Evolutionary conservation across 2,329 filamentous ascomycete genomes (phyloP).

Genomic region (Colletotrichum limetticola): DNA sequence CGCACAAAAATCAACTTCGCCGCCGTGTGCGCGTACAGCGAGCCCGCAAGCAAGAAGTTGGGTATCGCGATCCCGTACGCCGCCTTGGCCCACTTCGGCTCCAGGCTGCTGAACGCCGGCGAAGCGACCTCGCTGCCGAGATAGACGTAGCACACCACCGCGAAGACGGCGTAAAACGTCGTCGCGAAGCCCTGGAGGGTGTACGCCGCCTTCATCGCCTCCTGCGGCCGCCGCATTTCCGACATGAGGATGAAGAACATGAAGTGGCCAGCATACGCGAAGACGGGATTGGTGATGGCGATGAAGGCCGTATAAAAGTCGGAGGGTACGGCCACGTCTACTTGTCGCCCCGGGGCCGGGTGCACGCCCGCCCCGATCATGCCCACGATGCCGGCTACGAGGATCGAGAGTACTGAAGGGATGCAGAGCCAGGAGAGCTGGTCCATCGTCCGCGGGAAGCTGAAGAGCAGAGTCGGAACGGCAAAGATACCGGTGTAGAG

Average conservation of each 20-base stretch:
- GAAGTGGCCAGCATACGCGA: constrained; percentile 63
- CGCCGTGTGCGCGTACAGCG: constrained; percentile 61
- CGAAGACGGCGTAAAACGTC: constrained; percentile 61
- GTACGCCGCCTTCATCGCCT: constrained; percentile 63
- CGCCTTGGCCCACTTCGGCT: constrained; percentile 57
- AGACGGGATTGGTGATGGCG: constrained; percentile 57
- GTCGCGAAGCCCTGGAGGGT: constrained; percentile 61
- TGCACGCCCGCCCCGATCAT: constrained; percentile 60
- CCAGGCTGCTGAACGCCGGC: constrained; percentile 59
- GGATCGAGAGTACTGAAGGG: constrained; percentile 56
- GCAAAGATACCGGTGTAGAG: constrained; percentile 62
- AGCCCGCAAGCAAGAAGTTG: constrained; percentile 61
- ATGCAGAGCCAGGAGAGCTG: constrained; percentile 59
- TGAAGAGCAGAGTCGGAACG: constrained; percentile 56
- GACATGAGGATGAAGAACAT: constrained; percentile 66
- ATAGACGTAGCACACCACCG: constrained; percentile 61
- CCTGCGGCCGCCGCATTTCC: constrained; percentile 61
- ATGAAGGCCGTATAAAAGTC: constrained; percentile 45
- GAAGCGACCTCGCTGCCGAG: constrained; percentile 56
- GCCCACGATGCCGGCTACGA: constrained; percentile 60
- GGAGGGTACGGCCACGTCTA: constrained; percentile 49
- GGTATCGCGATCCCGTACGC: constrained; percentile 62
- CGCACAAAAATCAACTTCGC: constrained; percentile 62
- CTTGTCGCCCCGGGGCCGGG: constrained; percentile 48
- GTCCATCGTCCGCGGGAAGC: constrained; percentile 61